A percentile compares a stretch with the other conserved stretches of the same genome.
These are phyloP conservation scores for Podospora conica DNA, from an alignment of 495 filamentous ascomycete genomes.

Conservation along the genomic window DNA sequence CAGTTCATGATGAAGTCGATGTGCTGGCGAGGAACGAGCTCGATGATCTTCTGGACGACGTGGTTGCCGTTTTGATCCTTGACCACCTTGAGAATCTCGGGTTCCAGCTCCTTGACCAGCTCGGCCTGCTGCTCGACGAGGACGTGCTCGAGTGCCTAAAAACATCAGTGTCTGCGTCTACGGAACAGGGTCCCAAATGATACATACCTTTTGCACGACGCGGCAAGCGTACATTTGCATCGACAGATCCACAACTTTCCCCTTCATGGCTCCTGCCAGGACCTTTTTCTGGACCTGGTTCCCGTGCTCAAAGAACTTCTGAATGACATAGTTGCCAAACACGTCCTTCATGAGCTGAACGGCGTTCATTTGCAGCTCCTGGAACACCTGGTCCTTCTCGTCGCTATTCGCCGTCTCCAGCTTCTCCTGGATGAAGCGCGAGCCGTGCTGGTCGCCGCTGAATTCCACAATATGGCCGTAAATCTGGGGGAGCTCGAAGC, in stretches of 20 bases:
- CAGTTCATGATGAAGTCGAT: conserved; percentile 87
- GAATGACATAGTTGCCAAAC: conserved; percentile 97
- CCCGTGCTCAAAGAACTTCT: conserved; percentile 96
- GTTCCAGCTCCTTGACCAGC: conserved; percentile 76
- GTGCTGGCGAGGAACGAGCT: conserved; percentile 72
- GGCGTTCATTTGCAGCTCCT: conserved; percentile 74
- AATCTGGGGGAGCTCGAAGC: conserved; percentile 87
- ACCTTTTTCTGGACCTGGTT: conserved; percentile 89
- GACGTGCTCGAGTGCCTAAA: conserved; percentile 82
- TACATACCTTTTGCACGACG: conserved; percentile 80
- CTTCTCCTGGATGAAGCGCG: conserved; percentile 92
- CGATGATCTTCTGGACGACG: conserved; percentile 92
- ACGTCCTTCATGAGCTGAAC: conserved; percentile 92
- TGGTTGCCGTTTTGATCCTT: conserved; percentile 94
- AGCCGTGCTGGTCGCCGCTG: conserved; percentile 91
- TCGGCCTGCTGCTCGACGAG: conserved; percentile 82
- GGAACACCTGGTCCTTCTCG: conserved; percentile 91
- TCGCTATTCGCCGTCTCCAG: conserved; percentile 93
- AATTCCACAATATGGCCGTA: conserved; percentile 89
- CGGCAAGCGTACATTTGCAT: conserved; percentile 92
- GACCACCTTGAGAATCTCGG: conserved; percentile 72
- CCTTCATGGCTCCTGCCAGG: conserved; percentile 79
- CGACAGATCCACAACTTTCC: conserved; percentile 71
- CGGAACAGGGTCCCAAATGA: neutral
- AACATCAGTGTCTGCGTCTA: conserved; percentile 11